Base-by-base conservation (phyloP, 257 asterid genomes). In the Buddleja alternifolia region DNA sequence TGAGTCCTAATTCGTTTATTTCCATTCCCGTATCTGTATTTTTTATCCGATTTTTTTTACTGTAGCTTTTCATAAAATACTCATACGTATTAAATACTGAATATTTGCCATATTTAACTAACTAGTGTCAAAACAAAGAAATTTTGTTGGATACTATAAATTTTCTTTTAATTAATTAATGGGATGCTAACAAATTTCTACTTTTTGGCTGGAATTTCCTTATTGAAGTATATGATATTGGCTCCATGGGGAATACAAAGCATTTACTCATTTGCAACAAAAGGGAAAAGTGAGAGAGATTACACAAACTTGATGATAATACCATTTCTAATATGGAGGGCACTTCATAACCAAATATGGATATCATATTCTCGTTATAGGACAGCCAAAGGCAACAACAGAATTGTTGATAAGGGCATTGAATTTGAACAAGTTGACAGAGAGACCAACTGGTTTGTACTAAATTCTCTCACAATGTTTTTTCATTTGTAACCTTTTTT, bases 391-490 rank as follows among this genome's bases (percentile, higher is more conserved):
- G 95, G 97, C 37, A 80, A 17, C 59, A 85, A 66, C 73, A 58
- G 93, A 4, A 88, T 90, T 9, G 66, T 90, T 11, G 92, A 88
- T 14, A 77, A 79, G 47, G 66, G 69, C 76, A 88, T 90, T 16
- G 97, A 88, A n/a, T 90, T 88, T 11, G 94, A 88, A 0, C 97
- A 90, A 42, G 96, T 90, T 4, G 97, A 90, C 69, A 77, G 96
- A 42, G 96, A 90, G 70, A 84, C 73, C 73, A 86, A 74, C 75
- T 88, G 97, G 96, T 82, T 39, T 15, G 47, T 59, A 4, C 2
- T 34, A 10, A 6, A 2, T 20, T n/a, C n/a, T n/a, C n/a, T n/a
- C n/a, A n/a, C n/a, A n/a, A n/a, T n/a, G n/a, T n/a, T n/a, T n/a
- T n/a, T n/a, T n/a, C n/a, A n/a, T n/a, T n/a, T n/a, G n/a, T n/a